Conservation (phyloP, 1,284 basidiomycete genomes). For the Xerocomus amazonicus region DNA sequence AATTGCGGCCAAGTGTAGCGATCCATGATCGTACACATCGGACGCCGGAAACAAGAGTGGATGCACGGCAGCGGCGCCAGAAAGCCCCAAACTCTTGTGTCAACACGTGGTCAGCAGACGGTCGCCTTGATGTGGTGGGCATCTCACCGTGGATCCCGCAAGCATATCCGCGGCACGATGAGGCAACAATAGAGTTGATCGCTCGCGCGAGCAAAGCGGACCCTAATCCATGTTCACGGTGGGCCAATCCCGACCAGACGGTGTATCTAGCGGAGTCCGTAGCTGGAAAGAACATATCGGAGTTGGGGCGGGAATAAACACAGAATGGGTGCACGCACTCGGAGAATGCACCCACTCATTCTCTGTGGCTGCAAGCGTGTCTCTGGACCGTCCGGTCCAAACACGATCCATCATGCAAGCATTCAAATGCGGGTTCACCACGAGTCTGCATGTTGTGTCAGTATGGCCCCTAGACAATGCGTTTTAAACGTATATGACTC, state of each 20-base stretch:
- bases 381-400: not conserved
- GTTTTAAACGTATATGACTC: not conserved
- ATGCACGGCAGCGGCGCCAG: constrained; percentile 4
- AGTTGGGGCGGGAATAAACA: not conserved
- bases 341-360: not conserved
- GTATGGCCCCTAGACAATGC: not conserved
- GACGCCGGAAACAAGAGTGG: constrained; percentile 16
- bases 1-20: constrained; percentile 13
- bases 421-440: not conserved
- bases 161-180: constrained; percentile 5
- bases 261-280: constrained; percentile 2
- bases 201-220: not conserved
- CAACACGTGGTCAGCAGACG: constrained; percentile 19
- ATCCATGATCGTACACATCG: constrained; percentile 7
- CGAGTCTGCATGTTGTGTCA: constrained; percentile 3
- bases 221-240: constrained; percentile 4
- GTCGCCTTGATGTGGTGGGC: constrained; percentile 5
- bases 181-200: constrained; percentile 2
- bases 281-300: constrained; percentile 8
- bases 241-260: not conserved
- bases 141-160: constrained; percentile 1
- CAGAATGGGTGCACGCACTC: constrained; percentile 2
- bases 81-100: not conserved
- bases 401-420: not conserved
- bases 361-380: not conserved